These are phyloP conservation scores for Leccinellum luteum DNA, from an alignment of 768 basidiomycete species.

Conservation along the genomic window DNA sequence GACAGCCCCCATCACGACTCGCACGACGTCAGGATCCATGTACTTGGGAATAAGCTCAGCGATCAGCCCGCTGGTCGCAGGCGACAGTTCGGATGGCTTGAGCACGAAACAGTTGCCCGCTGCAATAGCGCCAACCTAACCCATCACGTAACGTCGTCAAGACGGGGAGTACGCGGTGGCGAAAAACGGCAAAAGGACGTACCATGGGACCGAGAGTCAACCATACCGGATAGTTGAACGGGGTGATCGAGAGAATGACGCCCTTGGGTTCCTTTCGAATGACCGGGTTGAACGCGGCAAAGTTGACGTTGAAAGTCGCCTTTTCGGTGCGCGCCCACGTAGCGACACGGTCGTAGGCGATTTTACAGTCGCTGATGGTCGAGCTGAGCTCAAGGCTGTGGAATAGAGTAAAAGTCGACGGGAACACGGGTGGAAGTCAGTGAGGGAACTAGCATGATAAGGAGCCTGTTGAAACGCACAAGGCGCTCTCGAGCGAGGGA, in stretches of 20 bases:
- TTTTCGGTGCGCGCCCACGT: conserved; percentile 72
- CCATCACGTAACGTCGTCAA: conserved; percentile 10
- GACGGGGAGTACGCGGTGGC: background rate
- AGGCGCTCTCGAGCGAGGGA: conserved; percentile 54
- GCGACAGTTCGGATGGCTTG: conserved; percentile 74
- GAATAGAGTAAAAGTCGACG: background rate
- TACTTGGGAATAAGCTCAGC: conserved; percentile 73
- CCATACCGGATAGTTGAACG: conserved; percentile 77
- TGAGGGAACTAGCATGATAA: background rate
- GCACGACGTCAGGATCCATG: conserved; percentile 62
- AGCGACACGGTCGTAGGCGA: conserved; percentile 60
- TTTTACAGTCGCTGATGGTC: conserved; percentile 52
- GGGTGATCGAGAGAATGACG: conserved; percentile 62
- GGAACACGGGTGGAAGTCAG: background rate
- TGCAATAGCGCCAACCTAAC: conserved; percentile 65
- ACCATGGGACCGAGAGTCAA: conserved; percentile 59
- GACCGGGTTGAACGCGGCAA: conserved; percentile 56
- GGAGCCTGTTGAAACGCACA: conserved; percentile 36
- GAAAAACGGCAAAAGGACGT: conserved; percentile 8
- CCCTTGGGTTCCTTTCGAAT: conserved; percentile 79
- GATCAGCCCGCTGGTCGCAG: conserved; percentile 53
- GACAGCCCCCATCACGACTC: conserved; percentile 66
- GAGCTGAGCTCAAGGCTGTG: conserved; percentile 60
- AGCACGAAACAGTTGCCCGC: conserved; percentile 71
- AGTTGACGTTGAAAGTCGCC: conserved; percentile 55